phyloP scores from a whole-genome alignment of 306 rosid genomes.

The Begonia peltatifolia region DNA sequence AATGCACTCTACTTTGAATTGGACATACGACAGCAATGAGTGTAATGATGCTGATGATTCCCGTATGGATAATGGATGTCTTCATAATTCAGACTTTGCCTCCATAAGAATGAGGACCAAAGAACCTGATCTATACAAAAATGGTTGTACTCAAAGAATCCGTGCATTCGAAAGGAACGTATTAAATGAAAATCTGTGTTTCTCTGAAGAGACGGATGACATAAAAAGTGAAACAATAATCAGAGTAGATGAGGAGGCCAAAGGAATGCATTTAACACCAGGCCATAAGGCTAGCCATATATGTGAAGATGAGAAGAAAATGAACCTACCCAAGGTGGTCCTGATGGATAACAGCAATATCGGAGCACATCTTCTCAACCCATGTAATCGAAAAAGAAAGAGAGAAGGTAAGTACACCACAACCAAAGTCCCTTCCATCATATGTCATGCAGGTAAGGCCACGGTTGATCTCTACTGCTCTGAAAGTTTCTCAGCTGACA shows the following conservation, averaged over 20 bases:
- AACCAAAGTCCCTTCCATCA: constrained; percentile 15
- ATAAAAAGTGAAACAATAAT: constrained; percentile 3
- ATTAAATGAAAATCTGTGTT: constrained; percentile 12
- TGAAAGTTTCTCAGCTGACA: constrained; percentile 15
- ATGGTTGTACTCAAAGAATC: constrained; percentile 76
- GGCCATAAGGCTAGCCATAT: constrained; percentile 15
- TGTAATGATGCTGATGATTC: not conserved
- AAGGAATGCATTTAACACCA: constrained; percentile 15
- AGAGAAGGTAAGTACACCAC: constrained; percentile 10
- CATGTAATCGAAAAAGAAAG: constrained; percentile 22
- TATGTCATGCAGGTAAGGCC: constrained; percentile 15
- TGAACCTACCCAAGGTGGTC: constrained; percentile 17
- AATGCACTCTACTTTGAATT: not conserved
- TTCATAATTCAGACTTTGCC: constrained; percentile 41
- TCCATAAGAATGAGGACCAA: constrained; percentile 64
- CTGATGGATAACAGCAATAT: constrained; percentile 14
- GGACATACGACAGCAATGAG: not conserved
- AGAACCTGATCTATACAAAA: constrained; percentile 51
- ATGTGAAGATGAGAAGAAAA: constrained; percentile 21
- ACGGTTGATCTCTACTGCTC: constrained; percentile 15
- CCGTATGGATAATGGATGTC: constrained; percentile 17
- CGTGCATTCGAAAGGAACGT: constrained; percentile 58
- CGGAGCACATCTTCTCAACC: constrained; percentile 11
- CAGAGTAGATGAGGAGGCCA: constrained; percentile 23
- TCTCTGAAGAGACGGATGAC: constrained; percentile 29